Evolutionary conservation across 2,329 filamentous ascomycete species (phyloP), one percentile per base, ranked within the genome.

Genomic region (Ophiocordyceps unilateralis): DNA sequence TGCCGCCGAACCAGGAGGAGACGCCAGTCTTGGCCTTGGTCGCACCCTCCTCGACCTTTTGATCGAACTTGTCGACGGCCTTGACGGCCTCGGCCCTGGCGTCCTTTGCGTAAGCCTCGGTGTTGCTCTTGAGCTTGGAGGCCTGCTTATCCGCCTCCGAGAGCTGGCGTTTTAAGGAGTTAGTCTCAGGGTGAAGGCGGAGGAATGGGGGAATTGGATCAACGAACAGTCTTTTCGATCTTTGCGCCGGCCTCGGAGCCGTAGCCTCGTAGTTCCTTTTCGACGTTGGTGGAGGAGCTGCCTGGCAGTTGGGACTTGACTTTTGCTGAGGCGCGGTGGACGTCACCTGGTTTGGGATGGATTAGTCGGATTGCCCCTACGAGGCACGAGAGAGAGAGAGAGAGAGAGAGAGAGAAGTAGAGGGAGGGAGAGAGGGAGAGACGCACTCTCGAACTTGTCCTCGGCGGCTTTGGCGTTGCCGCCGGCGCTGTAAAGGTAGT

Each of bases 401-500:
- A 21, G 19, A 36, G 17, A 17, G 17, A 17, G 32, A 17, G 9
- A 17, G 3, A 17, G 9, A 15, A 36, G 14, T 3, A 17, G 19
- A 15, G 22, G 15, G n/a, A 15, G 39, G 5, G 5, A 17, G 15
- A 11, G 21, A 23, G 32, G 32, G 19, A 12, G 14, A 37, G 2
- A 47, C 45, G 20, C 28, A 94, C 89, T 75, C 68, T 94, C 83
- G 51, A 83, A 73, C 61, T 91, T 71, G 70, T 89, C 83, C 72
- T 87, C 77, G n/a, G 88, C 89, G 41, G 74, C 77, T 62, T 82
- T 84, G 42, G 85, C 72, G 60, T 78, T 74, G 45, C 89, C 88
- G 47, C 89, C 89, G 15, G 88, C 82, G 42, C 66, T 71, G 70
- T 93, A 98, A 48, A 96, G 74, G 69, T 96, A 96, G 72, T 94